Conservation (phyloP, 495 filamentous ascomycete genomes). For the Penicillium soppii region DNA sequence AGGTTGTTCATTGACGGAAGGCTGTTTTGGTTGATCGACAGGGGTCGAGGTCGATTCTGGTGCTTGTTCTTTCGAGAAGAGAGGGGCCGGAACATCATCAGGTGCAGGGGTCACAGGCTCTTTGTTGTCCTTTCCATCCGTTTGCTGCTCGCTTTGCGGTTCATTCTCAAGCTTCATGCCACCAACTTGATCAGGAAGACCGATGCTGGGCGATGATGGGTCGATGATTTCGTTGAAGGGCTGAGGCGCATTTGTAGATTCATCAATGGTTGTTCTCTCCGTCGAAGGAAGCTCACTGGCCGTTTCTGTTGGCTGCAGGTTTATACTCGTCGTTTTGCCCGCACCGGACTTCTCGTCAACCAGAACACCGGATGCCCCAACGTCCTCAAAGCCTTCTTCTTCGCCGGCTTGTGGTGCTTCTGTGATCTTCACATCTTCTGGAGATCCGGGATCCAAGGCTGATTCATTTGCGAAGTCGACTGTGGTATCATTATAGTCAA, state of each 20-base stretch:
- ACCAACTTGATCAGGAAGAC: constrained; percentile 50
- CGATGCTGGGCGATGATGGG: constrained; percentile 49
- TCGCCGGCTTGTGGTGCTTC: constrained; percentile 75
- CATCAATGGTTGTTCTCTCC: constrained; percentile 9
- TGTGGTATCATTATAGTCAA: constrained; percentile 52
- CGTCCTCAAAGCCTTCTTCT: constrained; percentile 94
- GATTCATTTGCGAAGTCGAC: constrained; percentile 42
- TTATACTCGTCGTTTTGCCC: constrained; percentile 26
- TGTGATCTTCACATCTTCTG: constrained; percentile 52
- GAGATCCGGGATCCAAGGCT: constrained; percentile 34
- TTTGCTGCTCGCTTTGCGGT: constrained; percentile 5
- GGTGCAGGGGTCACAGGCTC: constrained; percentile 50
- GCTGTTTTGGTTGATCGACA: constrained; percentile 25
- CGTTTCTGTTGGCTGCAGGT: not conserved
- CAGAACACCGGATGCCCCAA: constrained; percentile 66
- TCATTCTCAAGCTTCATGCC: constrained; percentile 50
- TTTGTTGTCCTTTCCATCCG: constrained; percentile 6
- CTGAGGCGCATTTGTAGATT: constrained; percentile 11
- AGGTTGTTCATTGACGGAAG: constrained; percentile 20
- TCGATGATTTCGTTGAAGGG: constrained; percentile 17
- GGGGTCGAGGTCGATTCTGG: constrained; percentile 11
- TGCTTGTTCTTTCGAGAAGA: constrained; percentile 50
- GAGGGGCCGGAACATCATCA: constrained; percentile 67
- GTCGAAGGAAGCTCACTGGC: not conserved
- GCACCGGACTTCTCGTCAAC: constrained; percentile 59